Conservation (phyloP, 1,139 yeast genomes). For the Suhomyces kunorum region DNA sequence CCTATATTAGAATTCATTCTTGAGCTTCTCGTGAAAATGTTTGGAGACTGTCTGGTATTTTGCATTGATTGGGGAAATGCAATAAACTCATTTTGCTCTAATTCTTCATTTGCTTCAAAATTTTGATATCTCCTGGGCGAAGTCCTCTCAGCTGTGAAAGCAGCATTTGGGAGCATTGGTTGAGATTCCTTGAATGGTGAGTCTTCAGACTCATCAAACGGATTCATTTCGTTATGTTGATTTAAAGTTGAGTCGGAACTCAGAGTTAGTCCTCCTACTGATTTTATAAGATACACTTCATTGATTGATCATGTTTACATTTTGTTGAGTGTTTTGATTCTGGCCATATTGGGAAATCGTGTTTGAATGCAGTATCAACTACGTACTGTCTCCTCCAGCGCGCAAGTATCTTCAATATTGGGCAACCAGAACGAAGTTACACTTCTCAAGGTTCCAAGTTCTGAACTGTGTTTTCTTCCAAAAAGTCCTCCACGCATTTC, state of each 20-base stretch:
- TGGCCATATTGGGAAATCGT: background rate
- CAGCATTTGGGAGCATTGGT: constrained; percentile 42
- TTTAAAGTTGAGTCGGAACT: background rate
- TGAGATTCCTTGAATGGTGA: constrained; percentile 34
- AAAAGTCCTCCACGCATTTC: constrained; percentile 16
- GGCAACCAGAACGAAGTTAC: no score
- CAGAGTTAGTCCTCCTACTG: background rate
- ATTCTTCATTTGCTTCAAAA: constrained; percentile 22
- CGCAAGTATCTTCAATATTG: no score
- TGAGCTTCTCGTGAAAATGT: constrained; percentile 48
- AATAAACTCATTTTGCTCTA: constrained; percentile 27
- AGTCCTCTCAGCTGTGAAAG: constrained; percentile 41
- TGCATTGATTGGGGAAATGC: constrained; percentile 34
- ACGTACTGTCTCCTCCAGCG: no score
- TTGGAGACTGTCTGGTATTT: constrained; percentile 43
- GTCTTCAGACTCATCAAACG: constrained; percentile 38
- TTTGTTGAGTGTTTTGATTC: no score
- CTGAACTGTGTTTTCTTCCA: background rate
- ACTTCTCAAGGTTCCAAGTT: background rate
- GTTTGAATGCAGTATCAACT: background rate
- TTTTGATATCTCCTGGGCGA: constrained; percentile 42
- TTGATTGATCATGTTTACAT: no score
- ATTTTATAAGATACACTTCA: background rate
- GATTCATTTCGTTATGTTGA: constrained; percentile 26
- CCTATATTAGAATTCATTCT: constrained; percentile 46